A percentile compares a stretch with the other conserved stretches of the same genome.
Conservation (phyloP, 176 grass and related monocot genomes). For the Musa schizocarpa region DNA sequence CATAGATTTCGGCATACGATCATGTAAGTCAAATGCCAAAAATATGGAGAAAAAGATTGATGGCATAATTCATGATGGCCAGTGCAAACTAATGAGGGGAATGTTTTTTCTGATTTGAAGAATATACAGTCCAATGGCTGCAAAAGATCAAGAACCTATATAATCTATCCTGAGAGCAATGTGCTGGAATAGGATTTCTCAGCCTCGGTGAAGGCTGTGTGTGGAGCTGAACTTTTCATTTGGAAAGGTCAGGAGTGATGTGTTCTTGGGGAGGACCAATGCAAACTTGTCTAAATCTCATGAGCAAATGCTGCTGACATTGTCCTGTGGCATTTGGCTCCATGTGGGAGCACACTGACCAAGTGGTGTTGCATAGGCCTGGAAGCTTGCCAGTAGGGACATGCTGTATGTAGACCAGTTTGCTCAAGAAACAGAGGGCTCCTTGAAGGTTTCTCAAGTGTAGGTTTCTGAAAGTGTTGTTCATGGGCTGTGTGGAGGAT, state of each 20-base stretch:
- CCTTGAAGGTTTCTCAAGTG: background rate
- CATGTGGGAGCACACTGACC: background rate
- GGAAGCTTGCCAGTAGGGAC: background rate
- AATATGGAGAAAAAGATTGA: background rate
- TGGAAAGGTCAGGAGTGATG: too few relatives aligned
- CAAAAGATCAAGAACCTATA: too few relatives aligned
- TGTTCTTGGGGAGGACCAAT: too few relatives aligned
- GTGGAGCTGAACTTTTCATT: background rate
- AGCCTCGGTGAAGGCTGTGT: too few relatives aligned
- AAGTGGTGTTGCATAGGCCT: background rate
- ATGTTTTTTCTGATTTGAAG: too few relatives aligned
- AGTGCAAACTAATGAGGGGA: too few relatives aligned
- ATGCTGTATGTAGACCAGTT: background rate
- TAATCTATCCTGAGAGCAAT: too few relatives aligned
- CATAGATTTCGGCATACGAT: background rate
- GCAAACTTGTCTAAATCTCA: background rate
- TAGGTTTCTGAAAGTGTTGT: background rate
- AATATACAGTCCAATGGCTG: background rate
- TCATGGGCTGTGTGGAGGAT: background rate
- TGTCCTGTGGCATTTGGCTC: constrained; percentile 4
- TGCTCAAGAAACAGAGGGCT: background rate
- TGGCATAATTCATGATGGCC: background rate
- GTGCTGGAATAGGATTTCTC: too few relatives aligned
- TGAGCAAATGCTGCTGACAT: background rate
- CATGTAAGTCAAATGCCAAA: background rate